Conservation (phyloP, 352 stramenopile genomes). For the Pythium rhizo-oryzae region DNA sequence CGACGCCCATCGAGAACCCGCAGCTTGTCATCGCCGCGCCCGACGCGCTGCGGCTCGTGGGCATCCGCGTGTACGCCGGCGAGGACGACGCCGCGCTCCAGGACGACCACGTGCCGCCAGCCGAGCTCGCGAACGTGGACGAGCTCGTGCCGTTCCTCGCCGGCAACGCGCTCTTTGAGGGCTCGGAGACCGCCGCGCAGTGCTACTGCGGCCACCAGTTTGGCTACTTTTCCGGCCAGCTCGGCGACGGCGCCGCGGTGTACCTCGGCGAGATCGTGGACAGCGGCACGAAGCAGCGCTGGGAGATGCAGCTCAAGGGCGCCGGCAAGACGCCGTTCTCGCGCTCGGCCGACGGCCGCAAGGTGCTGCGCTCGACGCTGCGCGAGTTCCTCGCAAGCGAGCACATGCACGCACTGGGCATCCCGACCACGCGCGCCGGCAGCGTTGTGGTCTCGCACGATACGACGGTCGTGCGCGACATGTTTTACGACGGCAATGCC, state of each 20-base stretch:
- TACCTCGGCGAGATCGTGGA: slow-evolving; percentile 86
- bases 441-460: slow-evolving; percentile 76
- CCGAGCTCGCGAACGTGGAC: slow-evolving; percentile 37
- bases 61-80: slow-evolving; percentile 44
- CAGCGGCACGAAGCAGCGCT: slow-evolving; percentile 42
- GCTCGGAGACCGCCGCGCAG: slow-evolving; percentile 79
- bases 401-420: slow-evolving; percentile 94
- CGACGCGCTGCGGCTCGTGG: slow-evolving; percentile 58
- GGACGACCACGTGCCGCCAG: slow-evolving; percentile 28
- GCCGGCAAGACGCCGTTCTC: slow-evolving; percentile 96
- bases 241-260: slow-evolving; percentile 90
- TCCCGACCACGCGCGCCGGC: slow-evolving; percentile 93
- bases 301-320: slow-evolving; percentile 97
- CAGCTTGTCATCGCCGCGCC: slow-evolving; percentile 59
- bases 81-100: slow-evolving; percentile 5
- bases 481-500: slow-evolving; percentile 90
- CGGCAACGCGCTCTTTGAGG: slow-evolving; percentile 75
- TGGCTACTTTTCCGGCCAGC: slow-evolving; percentile 90
- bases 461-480: slow-evolving; percentile 75
- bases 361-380: slow-evolving; percentile 93
- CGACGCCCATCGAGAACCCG: slow-evolving; percentile 60
- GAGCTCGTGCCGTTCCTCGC: slow-evolving; percentile 60
- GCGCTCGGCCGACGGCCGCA: slow-evolving; percentile 92
- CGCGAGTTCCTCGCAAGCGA: slow-evolving; percentile 97
- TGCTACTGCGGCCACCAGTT: slow-evolving; percentile 94